Percentiles rank a stretch among this genome's conserved stretches.
Evolutionary conservation across 2,329 filamentous ascomycete species (phyloP).

Genomic region (Trichothecium sympodiale): DNA sequence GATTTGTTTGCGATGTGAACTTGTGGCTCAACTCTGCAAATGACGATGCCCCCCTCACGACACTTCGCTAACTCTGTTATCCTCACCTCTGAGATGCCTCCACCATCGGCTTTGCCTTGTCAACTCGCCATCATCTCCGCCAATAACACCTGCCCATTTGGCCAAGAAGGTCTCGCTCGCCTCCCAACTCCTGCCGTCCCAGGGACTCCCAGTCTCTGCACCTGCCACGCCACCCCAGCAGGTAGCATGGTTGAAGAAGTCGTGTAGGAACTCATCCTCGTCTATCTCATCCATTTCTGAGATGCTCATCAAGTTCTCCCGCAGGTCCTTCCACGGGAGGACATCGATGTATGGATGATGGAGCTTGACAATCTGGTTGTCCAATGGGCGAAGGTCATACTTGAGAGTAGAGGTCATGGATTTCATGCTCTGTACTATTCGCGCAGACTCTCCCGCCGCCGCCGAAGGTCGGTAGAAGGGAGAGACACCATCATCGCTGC

Average conservation of each 20-base stretch:
- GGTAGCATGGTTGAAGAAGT: conserved; percentile 15
- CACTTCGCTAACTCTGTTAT: neutral
- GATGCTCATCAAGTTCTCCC: conserved; percentile 14
- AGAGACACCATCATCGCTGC: conserved; percentile 13
- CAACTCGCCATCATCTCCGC: conserved; percentile 16
- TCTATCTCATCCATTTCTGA: conserved; percentile 12
- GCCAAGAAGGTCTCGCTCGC: conserved; percentile 15
- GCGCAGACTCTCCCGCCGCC: neutral
- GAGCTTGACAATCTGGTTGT: conserved; percentile 11
- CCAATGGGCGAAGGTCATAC: conserved; percentile 14
- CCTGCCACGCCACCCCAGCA: conserved; percentile 16
- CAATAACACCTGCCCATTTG: conserved; percentile 16
- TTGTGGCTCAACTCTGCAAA: neutral
- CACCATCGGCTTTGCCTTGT: conserved; percentile 17
- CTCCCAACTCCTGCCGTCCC: conserved; percentile 18
- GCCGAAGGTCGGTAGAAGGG: conserved; percentile 11
- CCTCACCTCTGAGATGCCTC: conserved; percentile 15
- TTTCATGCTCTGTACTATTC: conserved; percentile 10
- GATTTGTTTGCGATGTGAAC: neutral
- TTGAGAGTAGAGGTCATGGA: conserved; percentile 12
- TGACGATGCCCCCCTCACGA: neutral
- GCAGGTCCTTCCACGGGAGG: conserved; percentile 14
- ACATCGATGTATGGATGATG: conserved; percentile 17
- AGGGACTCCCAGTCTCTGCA: conserved; percentile 13
- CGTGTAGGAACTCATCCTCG: conserved; percentile 17